These are phyloP conservation scores for Dipodascopsis uninucleata DNA, from an alignment of 805 yeast species.

Conservation along the genomic window DNA sequence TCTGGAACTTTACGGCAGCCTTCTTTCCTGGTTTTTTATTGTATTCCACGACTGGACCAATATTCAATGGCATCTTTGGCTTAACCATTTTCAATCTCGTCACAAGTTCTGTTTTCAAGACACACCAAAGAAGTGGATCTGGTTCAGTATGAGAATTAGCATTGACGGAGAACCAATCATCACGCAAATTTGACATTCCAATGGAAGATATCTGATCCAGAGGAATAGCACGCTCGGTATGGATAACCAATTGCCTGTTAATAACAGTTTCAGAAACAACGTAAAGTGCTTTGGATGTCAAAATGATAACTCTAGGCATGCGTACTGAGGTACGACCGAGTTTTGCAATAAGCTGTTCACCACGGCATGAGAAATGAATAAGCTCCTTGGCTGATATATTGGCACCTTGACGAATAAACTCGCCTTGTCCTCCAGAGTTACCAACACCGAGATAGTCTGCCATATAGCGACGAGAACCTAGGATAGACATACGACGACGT, in stretches of 20 bases:
- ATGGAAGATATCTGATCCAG: slow-evolving; percentile 57
- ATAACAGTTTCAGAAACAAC: slow-evolving; percentile 70
- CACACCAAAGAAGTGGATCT: slow-evolving; percentile 74
- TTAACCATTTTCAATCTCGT: slow-evolving; percentile 66
- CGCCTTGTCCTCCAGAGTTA: slow-evolving; percentile 70
- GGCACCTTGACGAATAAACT: slow-evolving; percentile 49
- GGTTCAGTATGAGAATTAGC: slow-evolving; percentile 53
- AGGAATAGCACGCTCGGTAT: slow-evolving; percentile 61
- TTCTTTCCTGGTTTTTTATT: slow-evolving; percentile 84
- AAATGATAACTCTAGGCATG: slow-evolving; percentile 64
- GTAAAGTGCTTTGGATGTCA: slow-evolving; percentile 61
- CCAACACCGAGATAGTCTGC: slow-evolving; percentile 94
- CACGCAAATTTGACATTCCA: slow-evolving; percentile 72
- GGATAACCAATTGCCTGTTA: slow-evolving; percentile 56
- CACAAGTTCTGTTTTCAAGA: slow-evolving; percentile 84
- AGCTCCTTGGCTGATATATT: slow-evolving; percentile 49
- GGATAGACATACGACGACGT: slow-evolving; percentile 79
- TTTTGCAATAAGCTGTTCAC: slow-evolving; percentile 77
- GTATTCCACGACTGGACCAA: slow-evolving; percentile 72
- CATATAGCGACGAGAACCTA: slow-evolving; percentile 83
- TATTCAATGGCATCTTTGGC: slow-evolving; percentile 54
- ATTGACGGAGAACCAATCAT: slow-evolving; percentile 84
- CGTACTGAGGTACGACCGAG: slow-evolving; percentile 90
- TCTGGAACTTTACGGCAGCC: slow-evolving; percentile 67
- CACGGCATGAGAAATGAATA: slow-evolving; percentile 74